Evolutionary conservation across 345 rosid genomes (phyloP).

Genomic region (Dipteronia sinensis): DNA sequence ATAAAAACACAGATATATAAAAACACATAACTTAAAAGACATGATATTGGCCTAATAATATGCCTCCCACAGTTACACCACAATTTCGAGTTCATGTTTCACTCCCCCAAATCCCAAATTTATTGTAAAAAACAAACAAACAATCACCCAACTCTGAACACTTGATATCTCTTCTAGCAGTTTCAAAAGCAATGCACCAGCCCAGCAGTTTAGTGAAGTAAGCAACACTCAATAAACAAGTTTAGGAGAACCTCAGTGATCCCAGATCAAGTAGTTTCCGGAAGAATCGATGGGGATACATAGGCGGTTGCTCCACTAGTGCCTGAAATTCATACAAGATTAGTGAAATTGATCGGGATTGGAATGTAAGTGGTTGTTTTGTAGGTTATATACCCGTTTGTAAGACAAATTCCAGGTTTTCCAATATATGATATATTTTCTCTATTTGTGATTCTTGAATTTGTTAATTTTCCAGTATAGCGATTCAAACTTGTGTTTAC

Average conservation of each 20-base stretch:
- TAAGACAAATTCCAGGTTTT: neutral
- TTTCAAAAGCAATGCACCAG: neutral
- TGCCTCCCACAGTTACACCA: too few species aligned
- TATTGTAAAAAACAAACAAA: too few species aligned
- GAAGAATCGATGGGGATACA: conserved; percentile 78
- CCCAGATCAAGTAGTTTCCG: conserved; percentile 81
- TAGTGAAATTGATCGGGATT: neutral
- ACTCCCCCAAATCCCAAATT: too few species aligned
- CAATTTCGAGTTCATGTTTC: too few species aligned
- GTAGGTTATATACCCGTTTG: neutral
- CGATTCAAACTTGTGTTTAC: neutral
- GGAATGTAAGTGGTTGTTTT: neutral
- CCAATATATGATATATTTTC: neutral
- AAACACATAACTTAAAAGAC: neutral
- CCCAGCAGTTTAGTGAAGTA: neutral
- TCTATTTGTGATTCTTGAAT: neutral
- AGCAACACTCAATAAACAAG: neutral
- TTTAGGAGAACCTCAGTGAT: conserved; percentile 45
- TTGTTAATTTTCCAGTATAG: neutral
- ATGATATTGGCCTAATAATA: too few species aligned
- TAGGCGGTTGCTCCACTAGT: conserved; percentile 77
- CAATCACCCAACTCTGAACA: neutral
- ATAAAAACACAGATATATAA: too few species aligned
- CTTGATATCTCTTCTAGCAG: neutral
- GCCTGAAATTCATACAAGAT: conserved; percentile 50